Conservation (phyloP, 805 yeast genomes). For the Ogataea pilisensis region DNA sequence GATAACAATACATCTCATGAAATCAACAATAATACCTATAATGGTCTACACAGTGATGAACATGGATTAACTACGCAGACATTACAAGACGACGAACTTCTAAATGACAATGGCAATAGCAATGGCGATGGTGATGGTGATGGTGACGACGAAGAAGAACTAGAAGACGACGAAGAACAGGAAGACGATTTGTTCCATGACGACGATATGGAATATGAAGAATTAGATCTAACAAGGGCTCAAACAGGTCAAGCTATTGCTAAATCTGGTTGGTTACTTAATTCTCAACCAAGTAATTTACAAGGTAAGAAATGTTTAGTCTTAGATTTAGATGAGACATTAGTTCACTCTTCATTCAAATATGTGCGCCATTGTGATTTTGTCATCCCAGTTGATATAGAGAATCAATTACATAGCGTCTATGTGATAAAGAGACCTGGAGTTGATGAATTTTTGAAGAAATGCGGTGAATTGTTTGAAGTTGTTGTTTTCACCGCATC, state of each 20-base stretch:
- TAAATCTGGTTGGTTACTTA: conserved; percentile 61
- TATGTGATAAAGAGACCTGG: conserved; percentile 98
- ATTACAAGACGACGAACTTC: too few relatives aligned
- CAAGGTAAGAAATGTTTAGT: conserved; percentile 78
- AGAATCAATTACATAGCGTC: conserved; percentile 86
- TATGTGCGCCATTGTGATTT: conserved; percentile 90
- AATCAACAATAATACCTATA: neutral
- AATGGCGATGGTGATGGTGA: conserved; percentile 9
- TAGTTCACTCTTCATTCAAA: conserved; percentile 93
- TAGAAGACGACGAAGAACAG: conserved; percentile 15
- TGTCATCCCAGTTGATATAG: conserved; percentile 96
- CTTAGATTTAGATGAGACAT: conserved; percentile 90
- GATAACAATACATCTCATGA: neutral
- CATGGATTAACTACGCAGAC: too few relatives aligned
- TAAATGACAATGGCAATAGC: neutral
- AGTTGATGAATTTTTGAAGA: conserved; percentile 83
- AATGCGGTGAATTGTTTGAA: conserved; percentile 84
- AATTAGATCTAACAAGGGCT: conserved; percentile 55
- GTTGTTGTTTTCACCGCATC: conserved; percentile 97
- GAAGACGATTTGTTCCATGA: conserved; percentile 14
- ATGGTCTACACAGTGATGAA: too few relatives aligned
- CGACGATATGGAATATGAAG: conserved; percentile 23
- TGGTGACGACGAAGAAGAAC: conserved; percentile 16
- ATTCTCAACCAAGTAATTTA: conserved; percentile 46
- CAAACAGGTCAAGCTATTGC: conserved; percentile 72